Conservation (phyloP, 1,284 basidiomycete species). For the Trametes versicolor region DNA sequence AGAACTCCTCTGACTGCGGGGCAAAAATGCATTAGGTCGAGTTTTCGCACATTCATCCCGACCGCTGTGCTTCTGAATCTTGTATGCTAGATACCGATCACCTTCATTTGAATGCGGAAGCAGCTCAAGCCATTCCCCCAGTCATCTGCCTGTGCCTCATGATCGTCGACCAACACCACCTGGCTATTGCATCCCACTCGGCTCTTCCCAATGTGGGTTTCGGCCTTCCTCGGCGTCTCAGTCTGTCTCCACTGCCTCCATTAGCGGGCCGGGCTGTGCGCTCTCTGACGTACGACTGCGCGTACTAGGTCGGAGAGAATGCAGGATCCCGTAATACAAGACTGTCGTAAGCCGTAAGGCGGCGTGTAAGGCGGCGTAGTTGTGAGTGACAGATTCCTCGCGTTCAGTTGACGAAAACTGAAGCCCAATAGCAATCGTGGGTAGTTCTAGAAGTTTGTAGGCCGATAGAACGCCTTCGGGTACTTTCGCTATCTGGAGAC, state of each 20-base stretch:
- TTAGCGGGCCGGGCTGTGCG: conserved; percentile 9
- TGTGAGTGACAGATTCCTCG: not conserved
- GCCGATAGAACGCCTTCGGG: conserved; percentile 26
- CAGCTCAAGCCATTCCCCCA: conserved; percentile 16
- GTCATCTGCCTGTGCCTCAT: conserved; percentile 40
- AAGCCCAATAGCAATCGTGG: conserved; percentile 25
- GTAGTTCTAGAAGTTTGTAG: conserved; percentile 25
- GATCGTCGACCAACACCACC: conserved; percentile 30
- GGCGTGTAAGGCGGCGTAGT: not conserved
- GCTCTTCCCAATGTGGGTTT: conserved; percentile 8
- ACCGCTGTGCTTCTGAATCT: conserved; percentile 21
- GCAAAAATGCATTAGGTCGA: conserved; percentile 23
- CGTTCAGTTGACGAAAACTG: conserved; percentile 3
- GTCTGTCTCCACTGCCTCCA: conserved; percentile 16
- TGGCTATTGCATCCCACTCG: conserved; percentile 28
- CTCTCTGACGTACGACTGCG: conserved; percentile 14
- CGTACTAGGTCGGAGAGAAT: not conserved
- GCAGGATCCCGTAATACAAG: not conserved
- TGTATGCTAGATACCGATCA: conserved; percentile 26
- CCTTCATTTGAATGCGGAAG: conserved; percentile 32
- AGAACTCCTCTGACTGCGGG: conserved; percentile 27
- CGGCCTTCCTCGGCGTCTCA: conserved; percentile 25
- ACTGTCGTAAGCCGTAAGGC: not conserved
- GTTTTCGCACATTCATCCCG: conserved; percentile 33
- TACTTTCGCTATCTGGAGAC: conserved; percentile 22